Conservation (phyloP, 257 asterid species). For the Cruciata laevipes region DNA sequence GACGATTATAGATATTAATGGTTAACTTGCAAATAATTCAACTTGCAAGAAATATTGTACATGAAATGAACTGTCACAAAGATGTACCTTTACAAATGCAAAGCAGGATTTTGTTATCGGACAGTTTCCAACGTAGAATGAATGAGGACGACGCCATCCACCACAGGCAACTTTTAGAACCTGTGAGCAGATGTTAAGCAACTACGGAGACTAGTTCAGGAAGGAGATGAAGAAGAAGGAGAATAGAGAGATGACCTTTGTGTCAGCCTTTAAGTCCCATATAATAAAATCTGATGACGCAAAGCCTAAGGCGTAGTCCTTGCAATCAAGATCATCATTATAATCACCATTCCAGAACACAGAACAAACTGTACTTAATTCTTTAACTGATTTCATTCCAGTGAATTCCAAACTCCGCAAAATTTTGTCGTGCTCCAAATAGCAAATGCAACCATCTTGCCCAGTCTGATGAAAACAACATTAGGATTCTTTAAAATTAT, state of each 20-base stretch:
- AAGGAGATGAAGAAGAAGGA: background rate
- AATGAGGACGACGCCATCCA: constrained; percentile 99
- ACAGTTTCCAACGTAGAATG: constrained; percentile 67
- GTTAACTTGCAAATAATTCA: background rate
- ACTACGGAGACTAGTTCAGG: background rate
- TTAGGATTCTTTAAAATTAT: no score
- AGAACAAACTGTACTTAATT: constrained; percentile 58
- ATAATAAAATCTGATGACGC: constrained; percentile 73
- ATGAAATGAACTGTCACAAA: background rate
- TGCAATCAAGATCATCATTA: constrained; percentile 32
- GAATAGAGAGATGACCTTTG: constrained; percentile 47
- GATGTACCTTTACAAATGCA: constrained; percentile 78
- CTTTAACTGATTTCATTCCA: constrained; percentile 91
- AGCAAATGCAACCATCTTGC: constrained; percentile 97
- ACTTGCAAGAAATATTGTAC: background rate
- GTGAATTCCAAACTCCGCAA: constrained; percentile 53
- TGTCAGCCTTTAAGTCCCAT: constrained; percentile 67
- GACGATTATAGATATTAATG: background rate
- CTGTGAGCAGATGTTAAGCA: constrained; percentile 23
- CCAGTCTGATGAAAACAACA: constrained; percentile 54
- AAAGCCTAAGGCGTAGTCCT: constrained; percentile 80
- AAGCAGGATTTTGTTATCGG: constrained; percentile 82
- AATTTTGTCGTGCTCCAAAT: constrained; percentile 56
- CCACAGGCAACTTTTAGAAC: constrained; percentile 78
- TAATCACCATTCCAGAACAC: constrained; percentile 33